Evolutionary conservation across 352 stramenopile species (phyloP), one percentile per base, ranked within the genome.

Genomic region (Detonula confervacea): DNA sequence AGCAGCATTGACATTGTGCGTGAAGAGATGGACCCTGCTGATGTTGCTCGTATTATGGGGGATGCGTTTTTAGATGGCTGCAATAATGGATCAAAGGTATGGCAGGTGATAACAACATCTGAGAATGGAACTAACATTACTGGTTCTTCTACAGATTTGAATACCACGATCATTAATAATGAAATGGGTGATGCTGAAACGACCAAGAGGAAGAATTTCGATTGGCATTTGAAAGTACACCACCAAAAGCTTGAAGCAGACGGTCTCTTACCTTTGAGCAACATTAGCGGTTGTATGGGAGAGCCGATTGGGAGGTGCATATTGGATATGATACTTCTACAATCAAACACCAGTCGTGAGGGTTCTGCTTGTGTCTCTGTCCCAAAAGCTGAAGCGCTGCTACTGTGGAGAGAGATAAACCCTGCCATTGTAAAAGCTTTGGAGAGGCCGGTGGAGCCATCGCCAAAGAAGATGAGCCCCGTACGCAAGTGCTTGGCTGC

Each of bases 241-340:
- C 66, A 75, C 54, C 12, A 62, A 66, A n/a, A 29, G 24, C 29
- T 75, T 47, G 16, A 75, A 61, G 44, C 42, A 25, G 57, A 60
- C 37, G 66, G 55, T 20, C 24, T 65, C 47, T 61, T 75, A 37
- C 52, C 66, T 33, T 37, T 75, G 25, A 60, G 47, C 27, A 49
- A 18, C 14, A 60, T 33, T 57, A 12, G 22, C 25, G 39, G 56
- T 44, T 29, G n/a, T 46, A 47, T 11, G 11, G 54, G 59, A 18
- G 20, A 57, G 20, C 20, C 24, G 7, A 67, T 75, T n/a, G 42
- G 33, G 12, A 39, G 51, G 16, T 57, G 12, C 14, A 59, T 64
- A 18, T 46, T 75, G n/a, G 66, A 75, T n/a, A 61, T 65, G 46
- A 61, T 75, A n/a, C 46, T 70, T 42, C 46, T 70, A 11, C 61